Conservation (phyloP, 2,329 filamentous ascomycete genomes). For the Myrmaecium sp. region DNA sequence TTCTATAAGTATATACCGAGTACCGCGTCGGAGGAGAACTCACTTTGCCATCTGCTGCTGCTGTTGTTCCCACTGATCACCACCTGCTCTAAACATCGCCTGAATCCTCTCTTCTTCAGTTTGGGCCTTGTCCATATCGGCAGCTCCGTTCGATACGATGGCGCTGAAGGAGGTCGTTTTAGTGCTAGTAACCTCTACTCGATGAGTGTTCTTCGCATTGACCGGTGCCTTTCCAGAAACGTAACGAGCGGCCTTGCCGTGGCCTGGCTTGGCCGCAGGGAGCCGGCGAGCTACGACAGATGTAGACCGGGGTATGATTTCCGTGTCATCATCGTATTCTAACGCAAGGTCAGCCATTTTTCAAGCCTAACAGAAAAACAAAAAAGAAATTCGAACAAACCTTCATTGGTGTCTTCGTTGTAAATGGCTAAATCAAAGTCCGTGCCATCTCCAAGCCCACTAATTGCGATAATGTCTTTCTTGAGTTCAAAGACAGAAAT, state of each 20-base stretch:
- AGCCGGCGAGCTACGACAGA: conserved; percentile 79
- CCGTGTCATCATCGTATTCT: conserved; percentile 97
- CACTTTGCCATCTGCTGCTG: conserved; percentile 76
- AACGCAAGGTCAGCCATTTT: conserved; percentile 1
- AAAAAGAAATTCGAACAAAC: conserved; percentile 39
- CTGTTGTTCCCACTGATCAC: conserved; percentile 81
- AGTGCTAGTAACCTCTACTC: conserved; percentile 40
- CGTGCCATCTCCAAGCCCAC: conserved; percentile 82
- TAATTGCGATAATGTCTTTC: conserved; percentile 92
- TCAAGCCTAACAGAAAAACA: conserved; percentile 8
- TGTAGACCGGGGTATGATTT: conserved; percentile 89
- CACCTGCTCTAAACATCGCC: conserved; percentile 80
- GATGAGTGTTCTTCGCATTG: conserved; percentile 63
- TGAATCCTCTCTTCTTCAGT: conserved; percentile 90
- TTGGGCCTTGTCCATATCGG: conserved; percentile 58
- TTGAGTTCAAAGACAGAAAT: conserved; percentile 98
- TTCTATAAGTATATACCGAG: conserved; percentile 3
- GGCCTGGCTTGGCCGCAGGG: conserved; percentile 69
- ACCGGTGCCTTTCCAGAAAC: conserved; percentile 91
- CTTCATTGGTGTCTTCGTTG: conserved; percentile 79
- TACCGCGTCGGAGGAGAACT: conserved; percentile 10
- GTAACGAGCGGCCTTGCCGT: conserved; percentile 83
- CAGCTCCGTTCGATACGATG: conserved; percentile 38
- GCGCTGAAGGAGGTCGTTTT: conserved; percentile 31
- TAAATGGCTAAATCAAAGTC: conserved; percentile 95